Percentiles rank a stretch among this genome's conserved stretches.
These are phyloP conservation scores for Helianthus tuberosus DNA, from an alignment of 129 eudicot species.

Conservation along the genomic window DNA sequence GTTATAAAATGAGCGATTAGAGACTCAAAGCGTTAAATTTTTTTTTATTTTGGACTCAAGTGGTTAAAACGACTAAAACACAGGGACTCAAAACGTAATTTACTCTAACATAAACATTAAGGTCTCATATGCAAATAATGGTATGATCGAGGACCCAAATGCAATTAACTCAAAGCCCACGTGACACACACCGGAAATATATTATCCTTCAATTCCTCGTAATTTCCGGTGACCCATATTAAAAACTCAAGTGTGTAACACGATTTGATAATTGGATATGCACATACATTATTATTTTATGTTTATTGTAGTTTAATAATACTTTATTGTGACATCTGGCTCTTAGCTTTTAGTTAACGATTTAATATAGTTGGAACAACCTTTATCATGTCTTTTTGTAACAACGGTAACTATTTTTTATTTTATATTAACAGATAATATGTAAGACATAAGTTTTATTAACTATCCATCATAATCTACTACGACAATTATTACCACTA, in stretches of 20 bases:
- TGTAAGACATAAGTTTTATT: background rate
- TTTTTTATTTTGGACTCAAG: no score
- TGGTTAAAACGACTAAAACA: no score
- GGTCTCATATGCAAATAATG: background rate
- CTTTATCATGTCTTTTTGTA: background rate
- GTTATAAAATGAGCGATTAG: no score
- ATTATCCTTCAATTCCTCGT: background rate
- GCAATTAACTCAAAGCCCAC: background rate
- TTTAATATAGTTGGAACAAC: background rate
- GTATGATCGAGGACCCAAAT: background rate
- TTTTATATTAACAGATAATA: no score
- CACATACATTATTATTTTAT: background rate
- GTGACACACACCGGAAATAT: background rate
- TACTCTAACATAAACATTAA: no score
- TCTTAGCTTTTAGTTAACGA: background rate
- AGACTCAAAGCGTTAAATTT: no score
- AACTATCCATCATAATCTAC: background rate
- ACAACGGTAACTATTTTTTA: background rate
- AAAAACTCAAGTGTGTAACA: background rate
- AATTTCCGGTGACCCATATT: background rate
- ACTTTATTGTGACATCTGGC: background rate
- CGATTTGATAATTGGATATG: background rate
- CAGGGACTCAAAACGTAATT: no score
- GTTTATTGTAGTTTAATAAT: background rate
- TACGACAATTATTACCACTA: background rate